Evolutionary conservation across 2,329 filamentous ascomycete genomes (phyloP).

Genomic region (Passalora sequoiae): DNA sequence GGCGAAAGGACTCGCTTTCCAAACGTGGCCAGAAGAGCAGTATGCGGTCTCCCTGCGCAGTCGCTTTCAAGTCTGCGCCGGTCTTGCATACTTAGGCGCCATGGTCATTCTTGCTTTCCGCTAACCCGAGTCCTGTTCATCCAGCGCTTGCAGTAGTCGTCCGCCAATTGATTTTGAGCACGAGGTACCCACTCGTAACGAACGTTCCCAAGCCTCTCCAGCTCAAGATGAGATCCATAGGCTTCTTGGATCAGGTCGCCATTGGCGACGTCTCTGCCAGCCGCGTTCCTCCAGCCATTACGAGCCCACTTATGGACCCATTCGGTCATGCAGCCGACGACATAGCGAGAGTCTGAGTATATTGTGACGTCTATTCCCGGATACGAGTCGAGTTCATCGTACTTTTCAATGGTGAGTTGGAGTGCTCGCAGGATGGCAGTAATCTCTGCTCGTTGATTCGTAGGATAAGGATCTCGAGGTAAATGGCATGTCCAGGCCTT

Average conservation of each 20-base stretch:
- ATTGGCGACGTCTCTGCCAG: constrained; percentile 8
- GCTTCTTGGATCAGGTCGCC: constrained; percentile 10
- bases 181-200: constrained; percentile 11
- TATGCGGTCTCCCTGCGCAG: too few species aligned
- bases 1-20: too few species aligned
- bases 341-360: constrained; percentile 13
- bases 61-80: too few species aligned
- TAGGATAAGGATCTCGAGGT: too few species aligned
- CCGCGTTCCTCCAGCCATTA: constrained; percentile 10
- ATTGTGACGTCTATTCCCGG: constrained; percentile 5
- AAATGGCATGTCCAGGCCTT: too few species aligned
- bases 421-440: constrained; percentile 12
- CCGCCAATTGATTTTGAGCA: constrained; percentile 3
- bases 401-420: constrained; percentile 1
- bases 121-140: too few species aligned
- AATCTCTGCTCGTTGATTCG: constrained; percentile 15
- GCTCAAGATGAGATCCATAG: neutral
- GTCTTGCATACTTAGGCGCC: too few species aligned
- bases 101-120: too few species aligned
- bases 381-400: neutral
- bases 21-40: too few species aligned
- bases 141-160: constrained; percentile 4
- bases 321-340: constrained; percentile 10
- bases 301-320: constrained; percentile 11
- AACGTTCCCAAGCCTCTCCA: constrained; percentile 6